Evolutionary conservation across 768 basidiomycete genomes (phyloP).

Genomic region (Rhodotorula toruloides): DNA sequence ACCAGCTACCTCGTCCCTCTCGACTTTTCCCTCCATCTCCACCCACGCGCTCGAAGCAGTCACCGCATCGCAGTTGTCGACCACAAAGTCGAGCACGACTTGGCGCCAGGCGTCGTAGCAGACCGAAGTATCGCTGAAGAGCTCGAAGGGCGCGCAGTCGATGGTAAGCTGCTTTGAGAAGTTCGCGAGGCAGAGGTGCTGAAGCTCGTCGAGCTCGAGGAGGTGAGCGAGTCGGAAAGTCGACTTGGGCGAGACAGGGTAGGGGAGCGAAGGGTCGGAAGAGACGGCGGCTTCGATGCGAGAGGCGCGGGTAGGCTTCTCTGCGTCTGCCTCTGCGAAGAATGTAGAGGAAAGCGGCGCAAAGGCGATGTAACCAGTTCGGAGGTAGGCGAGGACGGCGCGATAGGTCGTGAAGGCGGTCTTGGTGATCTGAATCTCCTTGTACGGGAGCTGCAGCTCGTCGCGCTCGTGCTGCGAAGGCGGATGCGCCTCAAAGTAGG

Average conservation of each 20-base stretch:
- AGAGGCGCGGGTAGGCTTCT: too few species aligned
- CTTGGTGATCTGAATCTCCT: neutral
- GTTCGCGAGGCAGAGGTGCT: neutral
- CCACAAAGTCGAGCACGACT: neutral
- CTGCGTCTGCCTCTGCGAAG: too few species aligned
- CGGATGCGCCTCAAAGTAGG: too few species aligned
- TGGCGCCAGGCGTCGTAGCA: slow-evolving; percentile 1
- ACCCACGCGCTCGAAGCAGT: too few species aligned
- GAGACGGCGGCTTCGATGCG: too few species aligned
- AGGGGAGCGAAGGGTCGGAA: neutral
- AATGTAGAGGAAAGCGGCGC: neutral
- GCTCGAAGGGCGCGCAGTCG: neutral
- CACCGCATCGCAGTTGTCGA: neutral
- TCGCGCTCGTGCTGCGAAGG: too few species aligned
- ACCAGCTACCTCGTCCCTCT: neutral
- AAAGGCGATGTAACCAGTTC: neutral
- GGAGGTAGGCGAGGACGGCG: neutral
- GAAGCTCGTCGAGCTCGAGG: neutral
- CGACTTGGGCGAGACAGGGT: slow-evolving; percentile 13
- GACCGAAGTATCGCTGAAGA: slow-evolving; percentile 3
- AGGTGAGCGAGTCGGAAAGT: slow-evolving; percentile 15
- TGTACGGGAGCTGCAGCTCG: too few species aligned
- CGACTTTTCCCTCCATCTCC: too few species aligned
- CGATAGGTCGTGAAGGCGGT: neutral
- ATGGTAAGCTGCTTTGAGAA: neutral